Evolutionary conservation across 1,139 yeast genomes (phyloP), one percentile per base, ranked within the genome.

Genomic region (Kodamaea fungicola): DNA sequence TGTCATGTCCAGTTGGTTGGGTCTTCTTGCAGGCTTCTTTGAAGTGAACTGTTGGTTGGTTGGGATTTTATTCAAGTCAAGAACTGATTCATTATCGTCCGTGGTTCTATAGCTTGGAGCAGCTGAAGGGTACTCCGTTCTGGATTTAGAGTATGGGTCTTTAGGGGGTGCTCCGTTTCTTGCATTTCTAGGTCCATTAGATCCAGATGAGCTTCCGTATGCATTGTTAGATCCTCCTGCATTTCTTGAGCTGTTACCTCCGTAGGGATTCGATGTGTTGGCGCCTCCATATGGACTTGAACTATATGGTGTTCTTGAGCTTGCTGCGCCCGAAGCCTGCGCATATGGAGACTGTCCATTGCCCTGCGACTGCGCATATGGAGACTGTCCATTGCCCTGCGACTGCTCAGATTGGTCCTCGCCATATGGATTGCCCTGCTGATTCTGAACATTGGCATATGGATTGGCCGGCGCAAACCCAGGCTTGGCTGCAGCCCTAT

Each of bases 401-500:
- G 32, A 10, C 30, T 10, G 2, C 38, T 34, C 8, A 22, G n/a
- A 25, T 13, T 38, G 44, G 22, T 42, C 44, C 9, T 42, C 39
- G 6, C 57, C 59, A 42, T 63, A 62, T 2, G 69, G 67, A 39
- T 62, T 62, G 2, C 49, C 50, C 9, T 40, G 41, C 6, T 35
- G 32, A 25, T 31, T 32, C 21, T 39, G 43, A 32, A 46, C 42
- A 37, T 62, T 65, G 28, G 73, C 71, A 44, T 71, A 70, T 0
- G 75, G 76, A 39, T 70, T 69, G 6, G 42, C 79, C 47, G 67
- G 79, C 34, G 59, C 77, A 59, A 52, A 67, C 51, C 66, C 78
- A 44, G 76, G 62, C 55, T 67, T 53, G 45, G 57, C 45, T 40
- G 52, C 42, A 51, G 65, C 62, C 34, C 67, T 51, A 34, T 78